Percentiles rank a stretch among this genome's conserved stretches.
Conservation (phyloP, 768 basidiomycete genomes). For the Mycena galopus region DNA sequence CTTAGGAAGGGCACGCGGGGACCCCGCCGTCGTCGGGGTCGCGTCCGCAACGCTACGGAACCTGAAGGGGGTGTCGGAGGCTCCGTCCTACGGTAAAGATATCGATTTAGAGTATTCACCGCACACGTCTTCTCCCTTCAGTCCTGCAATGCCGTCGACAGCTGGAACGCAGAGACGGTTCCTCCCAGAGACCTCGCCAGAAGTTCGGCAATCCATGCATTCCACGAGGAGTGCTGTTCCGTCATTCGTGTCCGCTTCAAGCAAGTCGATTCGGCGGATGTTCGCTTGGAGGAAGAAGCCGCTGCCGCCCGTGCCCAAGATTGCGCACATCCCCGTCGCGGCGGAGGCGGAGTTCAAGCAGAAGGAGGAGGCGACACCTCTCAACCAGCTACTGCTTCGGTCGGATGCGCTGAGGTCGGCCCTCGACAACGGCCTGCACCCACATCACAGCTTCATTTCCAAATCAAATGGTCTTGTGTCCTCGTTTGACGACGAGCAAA, state of each 20-base stretch:
- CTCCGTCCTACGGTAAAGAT: slow-evolving; percentile 37
- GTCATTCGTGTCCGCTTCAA: slow-evolving; percentile 66
- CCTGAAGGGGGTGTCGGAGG: slow-evolving; percentile 36
- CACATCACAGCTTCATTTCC: slow-evolving; percentile 58
- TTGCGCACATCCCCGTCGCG: slow-evolving; percentile 60
- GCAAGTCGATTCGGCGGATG: slow-evolving; percentile 52
- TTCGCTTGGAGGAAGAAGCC: slow-evolving; percentile 66
- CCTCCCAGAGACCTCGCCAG: slow-evolving; percentile 28
- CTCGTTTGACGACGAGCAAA: slow-evolving; percentile 19
- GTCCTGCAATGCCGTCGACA: slow-evolving; percentile 43
- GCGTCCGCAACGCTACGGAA: slow-evolving; percentile 48
- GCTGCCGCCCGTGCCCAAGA: slow-evolving; percentile 69
- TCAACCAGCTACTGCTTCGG: slow-evolving; percentile 66
- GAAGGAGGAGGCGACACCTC: slow-evolving; percentile 60
- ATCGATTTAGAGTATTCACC: slow-evolving; percentile 33
- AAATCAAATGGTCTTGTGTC: slow-evolving; percentile 15
- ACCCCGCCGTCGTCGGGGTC: slow-evolving; percentile 50
- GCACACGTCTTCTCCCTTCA: slow-evolving; percentile 36
- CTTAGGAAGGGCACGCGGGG: slow-evolving; percentile 35
- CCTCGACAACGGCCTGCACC: slow-evolving; percentile 66
- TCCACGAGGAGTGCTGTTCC: slow-evolving; percentile 63
- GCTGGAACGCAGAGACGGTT: slow-evolving; percentile 37
- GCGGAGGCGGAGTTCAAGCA: slow-evolving; percentile 57
- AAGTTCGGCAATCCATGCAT: slow-evolving; percentile 54
- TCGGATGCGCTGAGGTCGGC: slow-evolving; percentile 63